Conservation (phyloP, 352 stramenopile genomes). For the Nothophytophthora sp. region DNA sequence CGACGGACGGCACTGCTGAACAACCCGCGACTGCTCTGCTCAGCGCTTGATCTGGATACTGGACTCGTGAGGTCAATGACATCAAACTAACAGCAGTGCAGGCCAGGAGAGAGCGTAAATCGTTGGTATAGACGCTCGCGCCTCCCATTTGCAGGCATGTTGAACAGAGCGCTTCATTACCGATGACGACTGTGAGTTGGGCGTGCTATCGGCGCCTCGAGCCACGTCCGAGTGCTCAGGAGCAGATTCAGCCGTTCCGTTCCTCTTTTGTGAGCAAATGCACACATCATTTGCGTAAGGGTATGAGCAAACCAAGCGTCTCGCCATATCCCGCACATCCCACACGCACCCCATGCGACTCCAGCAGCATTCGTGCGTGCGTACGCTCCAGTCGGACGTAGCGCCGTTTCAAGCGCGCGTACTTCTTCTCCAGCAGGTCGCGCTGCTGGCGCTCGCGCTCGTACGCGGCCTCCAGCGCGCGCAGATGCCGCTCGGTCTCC, state of each 20-base stretch:
- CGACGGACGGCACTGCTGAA: constrained; percentile 8
- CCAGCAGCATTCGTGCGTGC: constrained; percentile 42
- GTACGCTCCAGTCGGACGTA: constrained; percentile 64
- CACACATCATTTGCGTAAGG: constrained; percentile 2
- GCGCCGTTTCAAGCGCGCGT: constrained; percentile 63
- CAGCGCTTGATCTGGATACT: neutral
- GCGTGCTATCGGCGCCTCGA: constrained; percentile 6
- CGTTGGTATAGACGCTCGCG: neutral
- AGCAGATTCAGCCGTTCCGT: neutral
- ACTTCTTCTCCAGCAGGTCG: constrained; percentile 67
- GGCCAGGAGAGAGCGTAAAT: neutral
- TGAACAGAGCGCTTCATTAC: constrained; percentile 1
- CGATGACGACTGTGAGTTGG: constrained; percentile 16
- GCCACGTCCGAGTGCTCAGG: constrained; percentile 3
- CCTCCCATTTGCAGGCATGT: neutral
- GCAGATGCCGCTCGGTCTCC: constrained; percentile 29
- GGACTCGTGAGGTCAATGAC: constrained; percentile 73
- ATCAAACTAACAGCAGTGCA: constrained; percentile 15
- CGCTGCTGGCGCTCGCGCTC: constrained; percentile 49
- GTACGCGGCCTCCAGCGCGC: constrained; percentile 47
- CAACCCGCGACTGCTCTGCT: constrained; percentile 7
- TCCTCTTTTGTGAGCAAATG: constrained; percentile 9
- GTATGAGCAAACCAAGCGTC: neutral
- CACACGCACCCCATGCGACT: constrained; percentile 24
- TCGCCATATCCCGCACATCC: no score